Evolutionary conservation across 805 yeast genomes (phyloP).

Genomic region (Candida michaelii): DNA sequence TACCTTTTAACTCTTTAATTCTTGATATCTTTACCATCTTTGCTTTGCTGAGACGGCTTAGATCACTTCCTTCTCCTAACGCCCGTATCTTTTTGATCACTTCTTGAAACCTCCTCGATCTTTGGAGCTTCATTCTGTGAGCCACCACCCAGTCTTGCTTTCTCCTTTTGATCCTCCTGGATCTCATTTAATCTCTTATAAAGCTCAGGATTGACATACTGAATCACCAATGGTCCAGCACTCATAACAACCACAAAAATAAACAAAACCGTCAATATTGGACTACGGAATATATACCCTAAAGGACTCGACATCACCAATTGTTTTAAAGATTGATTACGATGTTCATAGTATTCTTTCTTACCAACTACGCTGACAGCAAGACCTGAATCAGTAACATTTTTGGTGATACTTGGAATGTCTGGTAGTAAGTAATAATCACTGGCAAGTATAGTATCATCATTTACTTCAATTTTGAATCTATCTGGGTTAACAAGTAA

Average conservation of each 20-base stretch:
- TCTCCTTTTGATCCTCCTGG: slow-evolving; percentile 13
- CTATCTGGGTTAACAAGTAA: slow-evolving; percentile 26
- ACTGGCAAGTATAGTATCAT: slow-evolving; percentile 22
- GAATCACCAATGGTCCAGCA: slow-evolving; percentile 32
- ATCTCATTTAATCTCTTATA: slow-evolving; percentile 30
- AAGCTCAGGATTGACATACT: slow-evolving; percentile 35
- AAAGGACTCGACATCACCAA: slow-evolving; percentile 41
- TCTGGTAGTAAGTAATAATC: slow-evolving; percentile 20
- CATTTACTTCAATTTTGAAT: slow-evolving; percentile 26
- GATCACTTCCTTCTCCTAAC: slow-evolving; percentile 8
- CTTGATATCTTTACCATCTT: no score
- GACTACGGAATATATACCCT: slow-evolving; percentile 40
- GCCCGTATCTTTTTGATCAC: neutral
- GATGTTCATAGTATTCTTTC: slow-evolving; percentile 35
- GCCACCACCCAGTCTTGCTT: no score
- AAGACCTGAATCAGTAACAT: slow-evolving; percentile 19
- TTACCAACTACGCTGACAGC: slow-evolving; percentile 18
- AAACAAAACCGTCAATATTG: slow-evolving; percentile 35
- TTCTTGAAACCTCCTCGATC: slow-evolving; percentile 6
- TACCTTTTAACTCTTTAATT: no score
- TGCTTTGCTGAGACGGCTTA: no score
- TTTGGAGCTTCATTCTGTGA: no score
- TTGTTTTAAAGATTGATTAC: slow-evolving; percentile 28
- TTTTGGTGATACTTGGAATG: neutral
- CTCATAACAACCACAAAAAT: slow-evolving; percentile 26